Percentiles rank a stretch among this genome's conserved stretches.
Evolutionary conservation across 2,329 filamentous ascomycete species (phyloP).

Genomic region (Cercospora sp.): DNA sequence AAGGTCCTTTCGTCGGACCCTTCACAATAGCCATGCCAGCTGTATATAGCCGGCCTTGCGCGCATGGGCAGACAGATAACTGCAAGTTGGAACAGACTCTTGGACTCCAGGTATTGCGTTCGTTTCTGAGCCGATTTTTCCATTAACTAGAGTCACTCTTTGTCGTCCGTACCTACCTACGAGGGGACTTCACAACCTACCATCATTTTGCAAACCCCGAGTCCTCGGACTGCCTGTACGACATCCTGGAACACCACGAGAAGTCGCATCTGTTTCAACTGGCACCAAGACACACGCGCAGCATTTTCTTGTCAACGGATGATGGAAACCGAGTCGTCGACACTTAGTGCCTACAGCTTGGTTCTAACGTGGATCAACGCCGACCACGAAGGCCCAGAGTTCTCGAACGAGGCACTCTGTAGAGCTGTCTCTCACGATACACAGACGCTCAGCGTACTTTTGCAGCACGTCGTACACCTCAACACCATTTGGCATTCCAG

Average conservation of each 20-base stretch:
- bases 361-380: conserved; percentile 16
- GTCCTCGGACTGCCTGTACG: background rate
- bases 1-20: background rate
- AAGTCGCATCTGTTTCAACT: background rate
- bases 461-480: conserved; percentile 16
- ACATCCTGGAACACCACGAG: background rate
- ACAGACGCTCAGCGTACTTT: conserved; percentile 13
- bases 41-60: background rate
- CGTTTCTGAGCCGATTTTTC: background rate
- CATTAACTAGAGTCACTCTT: background rate
- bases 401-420: conserved; percentile 17
- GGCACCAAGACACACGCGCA: background rate
- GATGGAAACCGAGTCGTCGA: background rate
- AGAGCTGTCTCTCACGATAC: conserved; percentile 18
- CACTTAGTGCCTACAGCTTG: conserved; percentile 16
- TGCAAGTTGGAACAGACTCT: background rate
- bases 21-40: background rate
- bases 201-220: background rate
- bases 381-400: background rate
- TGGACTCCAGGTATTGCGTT: background rate
- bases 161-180: background rate
- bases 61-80: background rate
- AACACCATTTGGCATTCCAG: conserved; percentile 17
- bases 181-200: background rate
- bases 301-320: background rate